Evolutionary conservation across 257 asterid species (phyloP).

Genomic region (Ehretia macrophylla): DNA sequence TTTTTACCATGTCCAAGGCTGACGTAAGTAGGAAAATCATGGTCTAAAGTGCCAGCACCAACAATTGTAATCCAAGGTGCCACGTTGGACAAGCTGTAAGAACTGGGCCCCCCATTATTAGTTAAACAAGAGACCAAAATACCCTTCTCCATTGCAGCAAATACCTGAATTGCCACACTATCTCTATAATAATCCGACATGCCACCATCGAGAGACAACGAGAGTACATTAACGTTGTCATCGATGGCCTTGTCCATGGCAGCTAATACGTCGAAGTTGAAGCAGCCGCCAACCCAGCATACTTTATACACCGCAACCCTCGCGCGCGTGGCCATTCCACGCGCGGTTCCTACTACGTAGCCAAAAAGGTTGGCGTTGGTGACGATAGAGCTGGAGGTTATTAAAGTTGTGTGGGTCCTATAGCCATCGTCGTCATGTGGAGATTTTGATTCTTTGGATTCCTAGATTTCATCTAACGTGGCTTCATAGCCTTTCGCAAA

Average conservation of each 20-base stretch:
- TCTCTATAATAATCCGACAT: slow-evolving; percentile 54
- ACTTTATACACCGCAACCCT: slow-evolving; percentile 72
- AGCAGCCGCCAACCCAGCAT: slow-evolving; percentile 85
- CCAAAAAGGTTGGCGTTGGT: slow-evolving; percentile 69
- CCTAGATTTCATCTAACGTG: slow-evolving; percentile 63
- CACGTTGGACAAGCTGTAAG: slow-evolving; percentile 53
- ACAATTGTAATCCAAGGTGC: slow-evolving; percentile 96
- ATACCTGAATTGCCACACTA: slow-evolving; percentile 63
- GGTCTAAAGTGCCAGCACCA: slow-evolving; percentile 87
- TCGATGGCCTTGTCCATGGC: slow-evolving; percentile 79
- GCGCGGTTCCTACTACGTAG: slow-evolving; percentile 78
- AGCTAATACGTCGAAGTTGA: slow-evolving; percentile 75
- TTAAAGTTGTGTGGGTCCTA: slow-evolving; percentile 88
- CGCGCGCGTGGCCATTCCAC: slow-evolving; percentile 85
- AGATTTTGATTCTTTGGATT: slow-evolving; percentile 60
- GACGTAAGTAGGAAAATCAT: slow-evolving; percentile 81
- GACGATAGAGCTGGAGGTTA: slow-evolving; percentile 74
- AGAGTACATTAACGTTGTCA: slow-evolving; percentile 66
- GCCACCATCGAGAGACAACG: slow-evolving; percentile 77
- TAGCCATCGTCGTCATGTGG: slow-evolving; percentile 92
- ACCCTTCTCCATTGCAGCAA: slow-evolving; percentile 84
- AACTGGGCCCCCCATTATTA: slow-evolving; percentile 74
- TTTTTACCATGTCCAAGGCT: slow-evolving; percentile 77
- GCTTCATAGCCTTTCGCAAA: slow-evolving; percentile 77
- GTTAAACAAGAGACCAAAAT: slow-evolving; percentile 80